Conservation (phyloP, 31 red algal genomes). For the Odonthalia washingtoniensis region DNA sequence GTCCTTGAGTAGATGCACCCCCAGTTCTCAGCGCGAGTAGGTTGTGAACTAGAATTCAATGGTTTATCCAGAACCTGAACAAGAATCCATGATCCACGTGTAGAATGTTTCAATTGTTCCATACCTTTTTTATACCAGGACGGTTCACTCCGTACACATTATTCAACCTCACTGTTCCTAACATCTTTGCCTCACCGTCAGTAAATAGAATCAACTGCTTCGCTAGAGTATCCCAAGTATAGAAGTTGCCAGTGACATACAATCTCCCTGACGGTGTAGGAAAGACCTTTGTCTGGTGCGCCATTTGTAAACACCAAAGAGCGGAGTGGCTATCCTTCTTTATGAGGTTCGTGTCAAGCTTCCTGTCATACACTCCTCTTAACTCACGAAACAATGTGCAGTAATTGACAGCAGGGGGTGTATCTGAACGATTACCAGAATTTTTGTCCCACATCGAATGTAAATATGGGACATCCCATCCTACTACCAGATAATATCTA, state of each 20-base stretch:
- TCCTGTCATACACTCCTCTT: neutral
- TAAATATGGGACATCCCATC: too few relatives aligned
- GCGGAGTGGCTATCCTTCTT: neutral
- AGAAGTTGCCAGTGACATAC: constrained; percentile 29
- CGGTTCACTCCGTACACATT: constrained; percentile 28
- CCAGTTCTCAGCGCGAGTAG: neutral
- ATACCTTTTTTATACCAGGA: constrained; percentile 18
- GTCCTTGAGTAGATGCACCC: neutral
- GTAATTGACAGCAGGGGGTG: neutral
- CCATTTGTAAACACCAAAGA: constrained; percentile 5
- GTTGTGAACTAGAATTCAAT: neutral
- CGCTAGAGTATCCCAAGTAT: constrained; percentile 19
- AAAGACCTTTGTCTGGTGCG: constrained; percentile 27
- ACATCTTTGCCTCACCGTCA: constrained; percentile 15
- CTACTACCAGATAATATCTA: too few relatives aligned
- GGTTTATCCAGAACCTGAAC: constrained; percentile 6
- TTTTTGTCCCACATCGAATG: too few relatives aligned
- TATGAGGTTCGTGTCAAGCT: neutral
- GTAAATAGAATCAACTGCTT: neutral
- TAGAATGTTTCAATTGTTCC: constrained; percentile 12
- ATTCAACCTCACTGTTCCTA: constrained; percentile 28
- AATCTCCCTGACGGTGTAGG: constrained; percentile 23
- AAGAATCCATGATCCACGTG: constrained; percentile 11
- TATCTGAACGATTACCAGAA: neutral
- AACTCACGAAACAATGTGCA: neutral